These are phyloP conservation scores for Citropsis articulata DNA, from an alignment of 345 rosid species.

Conservation along the genomic window DNA sequence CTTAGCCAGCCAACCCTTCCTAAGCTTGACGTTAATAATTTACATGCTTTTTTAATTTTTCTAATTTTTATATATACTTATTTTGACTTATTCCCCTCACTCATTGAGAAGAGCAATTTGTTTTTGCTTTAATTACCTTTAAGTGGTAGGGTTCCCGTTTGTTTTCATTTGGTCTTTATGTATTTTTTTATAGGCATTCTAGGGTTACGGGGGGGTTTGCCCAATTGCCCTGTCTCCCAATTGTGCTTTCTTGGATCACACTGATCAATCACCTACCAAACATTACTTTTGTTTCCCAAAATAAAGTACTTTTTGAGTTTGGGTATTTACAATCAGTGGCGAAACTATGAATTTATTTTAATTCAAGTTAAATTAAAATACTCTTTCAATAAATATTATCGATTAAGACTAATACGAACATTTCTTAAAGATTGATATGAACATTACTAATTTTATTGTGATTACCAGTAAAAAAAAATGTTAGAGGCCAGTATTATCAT, in stretches of 20 bases:
- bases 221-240: neutral
- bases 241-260: constrained; percentile 1
- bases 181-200: neutral
- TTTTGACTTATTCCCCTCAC: neutral
- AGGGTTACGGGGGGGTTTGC: neutral
- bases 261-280: neutral
- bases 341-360: no score
- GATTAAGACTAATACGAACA: no score
- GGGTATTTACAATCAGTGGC: no score
- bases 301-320: no score
- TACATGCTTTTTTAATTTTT: neutral
- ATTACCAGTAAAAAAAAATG: no score
- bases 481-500: no score
- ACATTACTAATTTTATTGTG: no score
- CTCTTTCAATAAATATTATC: no score
- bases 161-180: neutral
- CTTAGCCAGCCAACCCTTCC: neutral
- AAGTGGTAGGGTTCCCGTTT: neutral
- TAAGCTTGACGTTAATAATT: neutral
- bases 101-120: neutral
- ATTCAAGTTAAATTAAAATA: no score
- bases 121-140: neutral
- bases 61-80: neutral
- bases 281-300: neutral
- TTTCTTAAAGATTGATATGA: no score